Evolutionary conservation across 1,284 basidiomycete species (phyloP).

Genomic region (Trametes versicolor): DNA sequence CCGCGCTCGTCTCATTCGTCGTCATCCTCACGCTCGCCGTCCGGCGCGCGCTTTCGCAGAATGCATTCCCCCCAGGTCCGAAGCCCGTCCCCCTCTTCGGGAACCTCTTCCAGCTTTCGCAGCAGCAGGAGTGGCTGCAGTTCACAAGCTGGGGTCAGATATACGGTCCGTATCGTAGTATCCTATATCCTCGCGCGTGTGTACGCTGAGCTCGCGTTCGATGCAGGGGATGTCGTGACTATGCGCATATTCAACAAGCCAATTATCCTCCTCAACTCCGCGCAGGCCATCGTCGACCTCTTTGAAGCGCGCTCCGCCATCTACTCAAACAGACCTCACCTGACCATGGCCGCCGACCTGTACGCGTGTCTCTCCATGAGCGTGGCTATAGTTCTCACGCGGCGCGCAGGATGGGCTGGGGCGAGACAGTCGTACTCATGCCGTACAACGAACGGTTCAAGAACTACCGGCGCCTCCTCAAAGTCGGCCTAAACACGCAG

Average conservation of each 20-base stretch:
- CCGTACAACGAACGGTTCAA: slow-evolving; percentile 41
- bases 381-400: neutral
- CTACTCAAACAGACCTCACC: slow-evolving; percentile 48
- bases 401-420: slow-evolving; percentile 30
- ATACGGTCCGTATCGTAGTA: slow-evolving; percentile 25
- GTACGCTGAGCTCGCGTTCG: neutral
- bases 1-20: neutral
- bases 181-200: neutral
- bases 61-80: slow-evolving; percentile 28
- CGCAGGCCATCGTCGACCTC: slow-evolving; percentile 46
- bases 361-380: slow-evolving; percentile 19
- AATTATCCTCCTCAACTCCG: slow-evolving; percentile 48
- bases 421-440: slow-evolving; percentile 29
- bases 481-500: slow-evolving; percentile 20
- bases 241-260: slow-evolving; percentile 43
- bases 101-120: slow-evolving; percentile 29
- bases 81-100: slow-evolving; percentile 27
- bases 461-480: slow-evolving; percentile 36
- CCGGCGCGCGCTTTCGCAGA: neutral
- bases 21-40: neutral
- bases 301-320: slow-evolving; percentile 49
- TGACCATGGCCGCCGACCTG: slow-evolving; percentile 39
- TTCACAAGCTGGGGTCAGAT: slow-evolving; percentile 27
- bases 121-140: slow-evolving; percentile 22
- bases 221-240: slow-evolving; percentile 47